These are phyloP conservation scores for Trapa bicornis DNA, from an alignment of 345 rosid species.

Conservation along the genomic window DNA sequence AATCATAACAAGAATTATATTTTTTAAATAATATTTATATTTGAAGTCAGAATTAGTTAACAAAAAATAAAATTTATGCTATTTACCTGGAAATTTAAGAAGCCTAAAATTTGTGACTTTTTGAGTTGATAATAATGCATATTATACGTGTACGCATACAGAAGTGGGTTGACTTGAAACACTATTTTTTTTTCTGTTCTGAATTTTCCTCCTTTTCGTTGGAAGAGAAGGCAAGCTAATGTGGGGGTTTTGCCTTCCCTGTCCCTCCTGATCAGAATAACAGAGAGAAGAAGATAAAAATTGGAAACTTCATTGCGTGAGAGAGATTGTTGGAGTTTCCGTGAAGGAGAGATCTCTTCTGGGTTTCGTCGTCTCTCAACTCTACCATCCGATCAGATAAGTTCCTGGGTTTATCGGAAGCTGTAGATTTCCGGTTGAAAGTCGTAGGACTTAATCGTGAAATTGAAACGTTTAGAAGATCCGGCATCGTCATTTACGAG, in stretches of 20 bases:
- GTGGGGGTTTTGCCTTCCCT: slow-evolving; percentile 24
- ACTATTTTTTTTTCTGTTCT: slow-evolving; percentile 12
- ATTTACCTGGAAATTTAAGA: no score
- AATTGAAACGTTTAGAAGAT: not conserved
- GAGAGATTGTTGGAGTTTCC: not conserved
- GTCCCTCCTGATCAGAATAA: not conserved
- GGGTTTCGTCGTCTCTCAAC: not conserved
- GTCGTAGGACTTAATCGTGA: not conserved
- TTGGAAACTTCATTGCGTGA: not conserved
- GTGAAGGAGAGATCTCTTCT: slow-evolving; percentile 2
- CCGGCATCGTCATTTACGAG: slow-evolving; percentile 2
- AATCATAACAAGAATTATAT: no score
- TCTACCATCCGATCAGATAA: not conserved
- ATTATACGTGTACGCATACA: not conserved
- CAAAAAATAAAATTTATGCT: no score
- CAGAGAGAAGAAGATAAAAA: not conserved
- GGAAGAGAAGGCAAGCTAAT: not conserved
- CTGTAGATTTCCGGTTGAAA: not conserved
- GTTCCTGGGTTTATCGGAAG: not conserved
- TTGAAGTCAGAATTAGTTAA: no score
- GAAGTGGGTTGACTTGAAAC: slow-evolving; percentile 54
- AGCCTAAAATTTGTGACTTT: no score
- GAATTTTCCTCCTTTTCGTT: slow-evolving; percentile 10
- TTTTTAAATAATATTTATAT: no score
- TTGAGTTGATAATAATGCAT: not conserved